phyloP scores from a whole-genome alignment of 768 basidiomycete genomes.

The Phaeotremella skinneri region DNA sequence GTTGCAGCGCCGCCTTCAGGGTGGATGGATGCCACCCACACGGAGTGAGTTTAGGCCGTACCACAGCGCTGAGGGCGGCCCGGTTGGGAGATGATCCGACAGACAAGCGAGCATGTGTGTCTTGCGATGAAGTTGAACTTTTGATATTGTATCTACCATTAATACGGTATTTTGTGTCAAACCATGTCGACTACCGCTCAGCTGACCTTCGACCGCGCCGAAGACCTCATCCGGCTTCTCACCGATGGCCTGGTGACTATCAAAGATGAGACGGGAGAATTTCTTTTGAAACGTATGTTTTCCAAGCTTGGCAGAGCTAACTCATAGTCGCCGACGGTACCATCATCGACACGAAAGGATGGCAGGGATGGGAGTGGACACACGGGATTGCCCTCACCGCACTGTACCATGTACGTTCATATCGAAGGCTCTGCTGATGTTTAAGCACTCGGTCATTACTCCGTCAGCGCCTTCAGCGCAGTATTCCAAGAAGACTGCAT shows the following conservation, averaged over 20 bases:
- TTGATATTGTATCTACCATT: too few species aligned
- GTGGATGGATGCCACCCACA: too few species aligned
- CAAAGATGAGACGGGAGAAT: constrained; percentile 59
- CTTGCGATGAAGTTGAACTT: too few species aligned
- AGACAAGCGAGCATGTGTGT: too few species aligned
- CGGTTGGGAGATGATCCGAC: too few species aligned
- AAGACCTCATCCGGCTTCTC: constrained; percentile 39
- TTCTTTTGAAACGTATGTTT: constrained; percentile 53
- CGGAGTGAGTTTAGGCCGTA: too few species aligned
- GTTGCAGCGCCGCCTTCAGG: too few species aligned
- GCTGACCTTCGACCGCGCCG: constrained; percentile 31
- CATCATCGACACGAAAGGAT: constrained; percentile 60
- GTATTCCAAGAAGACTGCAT: constrained; percentile 51
- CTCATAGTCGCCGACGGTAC: constrained; percentile 51
- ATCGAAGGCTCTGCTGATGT: background rate
- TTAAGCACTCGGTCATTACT: constrained; percentile 44
- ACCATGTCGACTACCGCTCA: background rate
- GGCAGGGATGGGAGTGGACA: constrained; percentile 58
- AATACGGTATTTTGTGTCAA: too few species aligned
- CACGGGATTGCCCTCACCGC: constrained; percentile 22
- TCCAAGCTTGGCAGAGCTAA: constrained; percentile 4
- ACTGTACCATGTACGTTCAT: constrained; percentile 14
- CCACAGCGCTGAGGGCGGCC: too few species aligned
- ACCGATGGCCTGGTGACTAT: constrained; percentile 56
- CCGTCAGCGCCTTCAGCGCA: constrained; percentile 26